These are phyloP conservation scores for Leccinum sublutescens DNA, from an alignment of 768 basidiomycete genomes.

Conservation along the genomic window DNA sequence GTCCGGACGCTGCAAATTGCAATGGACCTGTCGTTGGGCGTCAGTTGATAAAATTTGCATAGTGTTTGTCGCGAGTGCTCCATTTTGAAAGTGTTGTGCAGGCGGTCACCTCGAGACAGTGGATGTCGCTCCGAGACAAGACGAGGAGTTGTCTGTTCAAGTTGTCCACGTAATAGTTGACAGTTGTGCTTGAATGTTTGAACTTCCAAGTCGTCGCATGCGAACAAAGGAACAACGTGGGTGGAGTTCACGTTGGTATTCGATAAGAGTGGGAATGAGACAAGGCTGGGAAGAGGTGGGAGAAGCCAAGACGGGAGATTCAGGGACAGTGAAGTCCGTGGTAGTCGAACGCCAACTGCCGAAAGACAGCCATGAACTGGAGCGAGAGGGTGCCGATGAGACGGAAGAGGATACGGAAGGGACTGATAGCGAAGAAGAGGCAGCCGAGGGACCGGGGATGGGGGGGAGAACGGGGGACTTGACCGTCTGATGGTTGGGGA, in stretches of 20 bases:
- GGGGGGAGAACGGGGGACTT: slow-evolving; percentile 11
- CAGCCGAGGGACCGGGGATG: slow-evolving; percentile 17
- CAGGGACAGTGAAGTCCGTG: slow-evolving; percentile 34
- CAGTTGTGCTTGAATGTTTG: too few species aligned
- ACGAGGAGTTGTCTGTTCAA: too few species aligned
- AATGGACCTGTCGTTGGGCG: too few species aligned
- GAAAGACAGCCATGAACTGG: slow-evolving; percentile 44
- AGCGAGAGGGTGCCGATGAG: slow-evolving; percentile 30
- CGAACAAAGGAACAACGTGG: slow-evolving; percentile 35
- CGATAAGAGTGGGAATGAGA: slow-evolving; percentile 30
- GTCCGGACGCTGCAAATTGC: too few species aligned
- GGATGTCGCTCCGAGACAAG: too few species aligned
- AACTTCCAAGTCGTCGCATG: slow-evolving; percentile 14
- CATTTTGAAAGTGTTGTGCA: too few species aligned
- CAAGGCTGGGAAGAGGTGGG: slow-evolving; percentile 26
- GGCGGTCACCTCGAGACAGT: too few species aligned
- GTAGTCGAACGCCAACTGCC: slow-evolving; percentile 40
- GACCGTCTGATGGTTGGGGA: slow-evolving; percentile 23
- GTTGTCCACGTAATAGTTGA: too few species aligned
- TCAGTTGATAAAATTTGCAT: too few species aligned
- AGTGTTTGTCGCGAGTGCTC: too few species aligned
- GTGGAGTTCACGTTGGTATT: slow-evolving; percentile 35
- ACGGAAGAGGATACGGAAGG: slow-evolving; percentile 26
- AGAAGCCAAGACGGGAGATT: slow-evolving; percentile 34
- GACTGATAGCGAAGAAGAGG: slow-evolving; percentile 23